Conservation (phyloP, 768 basidiomycete genomes). For the Stropharia rugosoannulata region DNA sequence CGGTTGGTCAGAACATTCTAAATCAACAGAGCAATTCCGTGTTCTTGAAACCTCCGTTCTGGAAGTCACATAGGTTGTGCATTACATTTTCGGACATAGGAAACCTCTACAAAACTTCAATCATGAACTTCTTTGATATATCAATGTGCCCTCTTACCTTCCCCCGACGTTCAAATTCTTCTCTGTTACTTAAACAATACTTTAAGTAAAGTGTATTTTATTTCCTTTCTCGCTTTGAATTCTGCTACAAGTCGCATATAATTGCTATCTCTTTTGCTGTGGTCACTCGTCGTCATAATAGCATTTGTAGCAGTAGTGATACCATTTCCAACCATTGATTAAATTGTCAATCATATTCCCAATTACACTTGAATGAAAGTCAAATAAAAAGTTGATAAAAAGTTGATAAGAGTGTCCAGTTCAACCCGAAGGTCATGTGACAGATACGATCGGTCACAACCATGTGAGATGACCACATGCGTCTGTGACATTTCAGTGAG, state of each 20-base stretch:
- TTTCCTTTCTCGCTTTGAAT: slow-evolving; percentile 2
- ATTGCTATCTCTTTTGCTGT: slow-evolving; percentile 4
- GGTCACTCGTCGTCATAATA: neutral
- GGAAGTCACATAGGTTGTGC: slow-evolving; percentile 51
- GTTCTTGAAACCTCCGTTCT: slow-evolving; percentile 78
- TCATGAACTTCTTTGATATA: no score
- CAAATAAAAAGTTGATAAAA: no score
- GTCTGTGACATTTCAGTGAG: neutral
- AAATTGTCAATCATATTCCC: neutral
- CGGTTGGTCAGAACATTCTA: slow-evolving; percentile 80
- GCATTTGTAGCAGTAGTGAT: slow-evolving; percentile 1
- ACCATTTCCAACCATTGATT: neutral
- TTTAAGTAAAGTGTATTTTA: slow-evolving; percentile 5
- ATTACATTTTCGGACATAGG: neutral
- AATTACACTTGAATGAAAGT: no score
- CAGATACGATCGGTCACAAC: neutral
- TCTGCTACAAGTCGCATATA: neutral
- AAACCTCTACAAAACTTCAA: no score
- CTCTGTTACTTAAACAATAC: slow-evolving; percentile 5
- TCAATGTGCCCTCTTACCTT: neutral
- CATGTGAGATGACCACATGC: neutral
- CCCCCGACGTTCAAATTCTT: neutral
- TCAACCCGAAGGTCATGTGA: no score
- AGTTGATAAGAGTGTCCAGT: no score
- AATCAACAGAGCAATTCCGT: slow-evolving; percentile 72